These are phyloP conservation scores for Dactylellina leptospora DNA, from an alignment of 2,329 filamentous ascomycete species.

Conservation along the genomic window DNA sequence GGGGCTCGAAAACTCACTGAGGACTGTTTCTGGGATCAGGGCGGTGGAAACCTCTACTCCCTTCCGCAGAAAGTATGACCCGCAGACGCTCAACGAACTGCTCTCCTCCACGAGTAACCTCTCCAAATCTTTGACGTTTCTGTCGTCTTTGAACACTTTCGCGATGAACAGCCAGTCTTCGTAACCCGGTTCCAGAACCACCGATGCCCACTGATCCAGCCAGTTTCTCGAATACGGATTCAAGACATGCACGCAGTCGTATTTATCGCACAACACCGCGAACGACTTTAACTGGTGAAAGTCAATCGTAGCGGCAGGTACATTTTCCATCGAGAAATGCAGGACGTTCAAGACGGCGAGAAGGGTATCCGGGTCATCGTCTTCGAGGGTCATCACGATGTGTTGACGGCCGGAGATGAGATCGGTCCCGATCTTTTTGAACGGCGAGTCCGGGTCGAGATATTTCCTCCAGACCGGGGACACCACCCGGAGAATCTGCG, in stretches of 20 bases:
- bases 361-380: conserved; percentile 43
- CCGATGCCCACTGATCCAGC: conserved; percentile 33
- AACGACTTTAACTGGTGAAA: conserved; percentile 36
- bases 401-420: conserved; percentile 9
- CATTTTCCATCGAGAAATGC: conserved; percentile 22
- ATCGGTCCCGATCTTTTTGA: conserved; percentile 9
- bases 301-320: conserved; percentile 4
- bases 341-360: conserved; percentile 31
- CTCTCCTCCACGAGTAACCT: conserved; percentile 24
- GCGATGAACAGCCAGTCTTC: conserved; percentile 51
- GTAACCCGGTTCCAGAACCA: conserved; percentile 32
- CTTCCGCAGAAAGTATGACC: conserved; percentile 30
- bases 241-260: conserved; percentile 46
- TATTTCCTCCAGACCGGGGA: conserved; percentile 40
- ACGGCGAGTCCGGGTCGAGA: conserved; percentile 27
- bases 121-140: conserved; percentile 30
- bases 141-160: conserved; percentile 38
- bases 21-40: conserved; percentile 26
- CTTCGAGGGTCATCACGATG: conserved; percentile 28
- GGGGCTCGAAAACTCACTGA: too few relatives aligned
- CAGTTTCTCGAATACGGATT: conserved; percentile 31
- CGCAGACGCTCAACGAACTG: conserved; percentile 34
- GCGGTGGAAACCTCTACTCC: conserved; percentile 27
- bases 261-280: conserved; percentile 51
- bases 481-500: conserved; percentile 41